phyloP scores from a whole-genome alignment of 2,329 filamentous ascomycete genomes.

The Emergomyces africanus region DNA sequence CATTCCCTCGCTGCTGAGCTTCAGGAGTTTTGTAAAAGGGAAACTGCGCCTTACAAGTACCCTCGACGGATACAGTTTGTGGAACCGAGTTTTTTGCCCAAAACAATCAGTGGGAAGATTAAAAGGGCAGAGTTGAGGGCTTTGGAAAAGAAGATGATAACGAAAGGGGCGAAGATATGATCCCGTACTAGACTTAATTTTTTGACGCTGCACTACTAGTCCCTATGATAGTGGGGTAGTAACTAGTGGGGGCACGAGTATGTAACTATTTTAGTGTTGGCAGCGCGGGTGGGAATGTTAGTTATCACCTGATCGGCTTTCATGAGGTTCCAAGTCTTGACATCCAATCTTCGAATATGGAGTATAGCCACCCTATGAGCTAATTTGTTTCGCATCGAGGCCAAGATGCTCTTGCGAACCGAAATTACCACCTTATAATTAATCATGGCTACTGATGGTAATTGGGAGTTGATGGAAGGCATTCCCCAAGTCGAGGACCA shows the following conservation, averaged over 20 bases:
- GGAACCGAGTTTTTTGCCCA: constrained; percentile 24
- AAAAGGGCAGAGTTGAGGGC: constrained; percentile 25
- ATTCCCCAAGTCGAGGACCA: not conserved
- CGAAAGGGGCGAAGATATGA: not conserved
- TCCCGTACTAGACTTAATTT: not conserved
- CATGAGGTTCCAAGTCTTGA: too few relatives aligned
- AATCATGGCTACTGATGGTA: not conserved
- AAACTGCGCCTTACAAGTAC: constrained; percentile 32
- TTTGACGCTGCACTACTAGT: too few relatives aligned
- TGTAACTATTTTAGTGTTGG: too few relatives aligned
- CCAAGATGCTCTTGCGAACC: not conserved
- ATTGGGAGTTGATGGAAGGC: not conserved
- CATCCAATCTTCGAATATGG: too few relatives aligned
- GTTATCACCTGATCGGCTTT: not conserved
- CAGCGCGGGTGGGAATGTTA: too few relatives aligned
- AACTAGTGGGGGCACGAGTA: too few relatives aligned
- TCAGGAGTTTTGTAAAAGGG: constrained; percentile 29
- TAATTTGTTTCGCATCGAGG: not conserved
- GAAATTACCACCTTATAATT: not conserved
- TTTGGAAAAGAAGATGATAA: constrained; percentile 21
- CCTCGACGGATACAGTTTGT: constrained; percentile 30
- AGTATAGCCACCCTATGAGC: too few relatives aligned
- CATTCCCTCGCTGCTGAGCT: constrained; percentile 20
- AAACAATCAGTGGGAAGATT: constrained; percentile 29
- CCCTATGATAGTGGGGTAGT: too few relatives aligned